phyloP scores from a whole-genome alignment of 208 protist genomes.

The Phytomonas sp. region DNA sequence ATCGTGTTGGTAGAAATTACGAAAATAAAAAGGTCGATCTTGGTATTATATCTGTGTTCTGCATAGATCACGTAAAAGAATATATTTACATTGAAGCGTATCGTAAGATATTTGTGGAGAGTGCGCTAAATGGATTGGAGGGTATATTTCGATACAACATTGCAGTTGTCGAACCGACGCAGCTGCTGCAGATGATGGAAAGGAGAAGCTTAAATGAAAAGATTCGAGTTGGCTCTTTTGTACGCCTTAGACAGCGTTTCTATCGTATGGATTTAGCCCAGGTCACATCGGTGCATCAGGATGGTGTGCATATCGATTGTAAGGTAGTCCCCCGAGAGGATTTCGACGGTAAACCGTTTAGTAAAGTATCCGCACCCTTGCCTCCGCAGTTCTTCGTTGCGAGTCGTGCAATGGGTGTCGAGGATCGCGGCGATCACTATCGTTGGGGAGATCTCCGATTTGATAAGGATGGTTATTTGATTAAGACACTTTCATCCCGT shows the following conservation, averaged over 20 bases:
- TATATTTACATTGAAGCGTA: slow-evolving; percentile 91
- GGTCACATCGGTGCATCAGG: slow-evolving; percentile 51
- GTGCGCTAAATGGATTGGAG: slow-evolving; percentile 79
- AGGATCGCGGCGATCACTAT: slow-evolving; percentile 47
- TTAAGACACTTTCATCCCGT: slow-evolving; percentile 61
- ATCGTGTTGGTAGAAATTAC: slow-evolving; percentile 74
- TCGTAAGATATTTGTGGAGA: slow-evolving; percentile 84
- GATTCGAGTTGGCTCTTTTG: slow-evolving; percentile 67
- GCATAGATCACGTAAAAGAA: slow-evolving; percentile 86
- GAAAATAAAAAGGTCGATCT: slow-evolving; percentile 74
- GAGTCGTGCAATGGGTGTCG: slow-evolving; percentile 45
- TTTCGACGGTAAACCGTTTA: slow-evolving; percentile 76
- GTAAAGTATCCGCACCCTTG: slow-evolving; percentile 30
- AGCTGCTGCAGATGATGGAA: slow-evolving; percentile 89
- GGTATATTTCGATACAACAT: slow-evolving; percentile 83
- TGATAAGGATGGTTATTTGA: slow-evolving; percentile 81
- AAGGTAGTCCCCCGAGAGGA: slow-evolving; percentile 83
- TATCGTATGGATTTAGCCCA: slow-evolving; percentile 84
- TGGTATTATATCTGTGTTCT: slow-evolving; percentile 89
- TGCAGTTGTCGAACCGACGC: slow-evolving; percentile 68
- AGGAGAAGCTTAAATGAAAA: slow-evolving; percentile 48
- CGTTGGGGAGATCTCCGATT: slow-evolving; percentile 82
- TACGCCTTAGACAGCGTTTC: slow-evolving; percentile 70
- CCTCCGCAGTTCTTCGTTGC: slow-evolving; percentile 75
- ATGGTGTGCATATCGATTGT: slow-evolving; percentile 52